These are phyloP conservation scores for Fusarium sp. DNA, from an alignment of 2,329 filamentous ascomycete genomes.

Conservation along the genomic window DNA sequence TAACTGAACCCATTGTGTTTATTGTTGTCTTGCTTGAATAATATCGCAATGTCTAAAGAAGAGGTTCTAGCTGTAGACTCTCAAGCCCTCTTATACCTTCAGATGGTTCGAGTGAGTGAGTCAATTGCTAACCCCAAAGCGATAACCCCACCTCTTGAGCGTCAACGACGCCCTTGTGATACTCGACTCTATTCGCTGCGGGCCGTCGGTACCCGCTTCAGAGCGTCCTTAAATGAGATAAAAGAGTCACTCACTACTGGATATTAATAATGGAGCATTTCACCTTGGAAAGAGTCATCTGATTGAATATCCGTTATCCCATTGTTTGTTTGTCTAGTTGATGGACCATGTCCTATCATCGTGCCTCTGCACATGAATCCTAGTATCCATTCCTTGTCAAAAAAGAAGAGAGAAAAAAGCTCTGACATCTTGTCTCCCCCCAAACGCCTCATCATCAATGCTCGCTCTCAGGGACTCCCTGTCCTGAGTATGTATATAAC, in stretches of 20 bases:
- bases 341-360: neutral
- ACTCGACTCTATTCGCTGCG: neutral
- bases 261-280: neutral
- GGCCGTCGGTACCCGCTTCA: conserved; percentile 30
- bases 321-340: neutral
- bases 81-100: conserved; percentile 19
- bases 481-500: conserved; percentile 11
- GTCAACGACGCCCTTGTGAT: conserved; percentile 42
- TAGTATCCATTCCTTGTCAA: conserved; percentile 13
- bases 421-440: conserved; percentile 2
- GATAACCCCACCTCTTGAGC: conserved; percentile 37
- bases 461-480: conserved; percentile 4
- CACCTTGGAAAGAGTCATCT: neutral
- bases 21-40: neutral
- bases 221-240: neutral
- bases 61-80: neutral
- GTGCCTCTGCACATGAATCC: neutral
- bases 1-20: conserved; percentile 39
- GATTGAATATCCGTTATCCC: neutral
- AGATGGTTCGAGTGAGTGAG: conserved; percentile 10
- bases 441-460: conserved; percentile 41
- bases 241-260: neutral
- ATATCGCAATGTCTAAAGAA: neutral
- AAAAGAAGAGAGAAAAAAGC: conserved; percentile 7
- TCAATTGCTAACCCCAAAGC: conserved; percentile 18